Evolutionary conservation across 2,329 filamentous ascomycete species (phyloP), one percentile per base, ranked within the genome.

Genomic region (Microdochium trichocladiopsis): DNA sequence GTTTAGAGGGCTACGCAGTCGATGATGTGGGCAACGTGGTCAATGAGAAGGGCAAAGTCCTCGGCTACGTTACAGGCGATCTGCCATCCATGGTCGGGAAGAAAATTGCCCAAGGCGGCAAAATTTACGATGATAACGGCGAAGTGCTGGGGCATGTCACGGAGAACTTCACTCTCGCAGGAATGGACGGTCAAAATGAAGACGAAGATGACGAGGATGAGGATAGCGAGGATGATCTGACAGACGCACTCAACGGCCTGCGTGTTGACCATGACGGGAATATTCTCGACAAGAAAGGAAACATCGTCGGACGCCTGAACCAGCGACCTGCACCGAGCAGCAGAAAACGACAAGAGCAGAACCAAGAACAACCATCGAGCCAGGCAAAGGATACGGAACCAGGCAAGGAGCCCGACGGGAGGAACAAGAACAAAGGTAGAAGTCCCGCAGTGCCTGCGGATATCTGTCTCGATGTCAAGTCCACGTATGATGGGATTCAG

Each of bases 401-500:
- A 56, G 62, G 57, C 49, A 65, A 59, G 58, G 66, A 54, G 69
- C 73, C 56, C 67, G 61, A 52, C n/a, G 63, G 61, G n/a, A 51
- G 78, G 58, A 76, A 77, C 18, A 58, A 62, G 48, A 45, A 45
- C 41, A 45, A 45, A 18, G 41, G 41, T 11, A 45, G 41, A 23
- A 21, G 5, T 18, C 54, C 60, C 25, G 56, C 52, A 41, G 56
- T 57, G 47, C 76, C 77, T 2, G 77, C 77, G 2, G 78, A 82
- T 60, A 74, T 82, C 25, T 81, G 77, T 57, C 60, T 82, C 52
- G 78, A 82, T 56, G 76, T 82, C 53, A 79, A 78, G 63, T 80
- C 77, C 31, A 82, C 78, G 4, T 77, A 72, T 41, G 78, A 81
- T 51, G 78, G 78, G 2, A 80, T 81, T 58, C 78, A 81, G 63